Evolutionary conservation across 2,329 filamentous ascomycete species (phyloP), one percentile per base, ranked within the genome.

Genomic region (Scytalidium lignicola): DNA sequence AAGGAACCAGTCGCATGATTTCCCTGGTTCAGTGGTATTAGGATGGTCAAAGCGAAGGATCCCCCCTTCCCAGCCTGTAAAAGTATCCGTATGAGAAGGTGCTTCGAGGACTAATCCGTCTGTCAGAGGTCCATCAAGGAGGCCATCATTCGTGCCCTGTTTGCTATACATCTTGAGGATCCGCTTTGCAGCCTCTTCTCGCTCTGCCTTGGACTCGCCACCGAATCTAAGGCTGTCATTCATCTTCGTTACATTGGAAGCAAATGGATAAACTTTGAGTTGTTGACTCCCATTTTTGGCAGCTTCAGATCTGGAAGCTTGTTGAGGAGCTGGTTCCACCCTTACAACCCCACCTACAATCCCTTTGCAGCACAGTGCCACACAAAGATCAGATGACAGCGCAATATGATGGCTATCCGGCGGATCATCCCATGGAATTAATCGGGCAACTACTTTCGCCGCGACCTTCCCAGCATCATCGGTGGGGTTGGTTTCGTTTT

Each of bases 341-440:
- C 92, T 90, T 49, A 96, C 79, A 40, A 97, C 81, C 1, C 90
- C 89, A 12, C 93, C 93, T 9, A 95, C 87, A 46, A 95, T 78
- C 1, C 82, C 84, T 37, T 80, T 73, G 46, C 80, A 83, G 2
- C 83, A 85, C 19, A 99, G 74, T 1, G 86, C 79, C 23, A 80
- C 79, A 65, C 88, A 95, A 6, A 99, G 72, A 3, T 83, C 70
- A 0, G 83, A 79, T 1, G 93, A 97, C 20, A 99, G 73, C 1
- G 89, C 89, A 44, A 82, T 80, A 53, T 92, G 87, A 54, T 87
- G 83, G 47, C 82, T 84, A 62, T 92, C 89, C 1, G 93, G 90
- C 1, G 90, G 85, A 61, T 95, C 89, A 50, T 91, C 80, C 95
- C 93, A 99, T 1, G 82, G 71, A 37, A 79, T 73, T 3, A 97